These are phyloP conservation scores for Tuber umbilicatum DNA, from an alignment of 495 filamentous ascomycete genomes.

Conservation along the genomic window DNA sequence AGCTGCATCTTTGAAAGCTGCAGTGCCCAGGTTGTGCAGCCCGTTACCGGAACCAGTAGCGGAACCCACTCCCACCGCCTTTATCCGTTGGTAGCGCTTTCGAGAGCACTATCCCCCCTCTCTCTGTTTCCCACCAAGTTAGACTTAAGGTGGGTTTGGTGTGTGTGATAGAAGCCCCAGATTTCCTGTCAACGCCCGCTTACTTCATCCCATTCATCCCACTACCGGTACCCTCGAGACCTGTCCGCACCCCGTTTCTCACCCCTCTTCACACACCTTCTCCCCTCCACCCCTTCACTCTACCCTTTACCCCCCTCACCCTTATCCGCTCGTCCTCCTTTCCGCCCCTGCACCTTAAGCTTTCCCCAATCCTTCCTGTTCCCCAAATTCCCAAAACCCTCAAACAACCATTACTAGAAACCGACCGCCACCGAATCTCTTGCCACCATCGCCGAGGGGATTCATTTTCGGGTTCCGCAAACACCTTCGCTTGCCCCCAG, in stretches of 20 bases:
- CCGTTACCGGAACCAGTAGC: not conserved
- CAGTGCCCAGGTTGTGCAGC: not conserved
- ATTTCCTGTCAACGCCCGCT: not conserved
- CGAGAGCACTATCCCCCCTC: not conserved
- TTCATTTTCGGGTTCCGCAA: not conserved
- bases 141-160: not conserved
- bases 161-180: slow-evolving; percentile 3
- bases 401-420: not conserved
- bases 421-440: not conserved
- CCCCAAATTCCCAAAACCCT: not conserved
- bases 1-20: slow-evolving; percentile 4
- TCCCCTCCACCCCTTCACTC: not conserved
- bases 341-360: not conserved
- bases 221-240: not conserved
- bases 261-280: slow-evolving; percentile 3
- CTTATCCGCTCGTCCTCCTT: not conserved
- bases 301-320: not conserved
- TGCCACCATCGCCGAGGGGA: not conserved
- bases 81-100: not conserved
- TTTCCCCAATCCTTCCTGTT: not conserved
- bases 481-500: not conserved
- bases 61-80: not conserved
- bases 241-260: not conserved
- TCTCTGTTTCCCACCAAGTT: not conserved
- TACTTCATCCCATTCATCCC: not conserved